A percentile compares a stretch with the other conserved stretches of the same genome.
These are phyloP conservation scores for Apiospora aurea DNA, from an alignment of 2,329 filamentous ascomycete genomes.

Conservation along the genomic window DNA sequence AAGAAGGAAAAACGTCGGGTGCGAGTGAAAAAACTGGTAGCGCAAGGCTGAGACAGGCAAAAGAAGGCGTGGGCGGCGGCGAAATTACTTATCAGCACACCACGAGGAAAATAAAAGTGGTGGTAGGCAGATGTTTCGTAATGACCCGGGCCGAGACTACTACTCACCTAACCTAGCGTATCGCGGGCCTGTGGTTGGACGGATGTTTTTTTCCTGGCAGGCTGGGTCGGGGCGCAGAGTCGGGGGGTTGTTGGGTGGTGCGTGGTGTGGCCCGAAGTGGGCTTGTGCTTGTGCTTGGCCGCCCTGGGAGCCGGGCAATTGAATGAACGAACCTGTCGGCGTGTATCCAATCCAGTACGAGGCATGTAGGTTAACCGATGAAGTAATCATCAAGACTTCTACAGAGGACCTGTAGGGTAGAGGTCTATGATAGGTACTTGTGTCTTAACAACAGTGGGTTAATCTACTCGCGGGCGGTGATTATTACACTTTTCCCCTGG, in stretches of 20 bases:
- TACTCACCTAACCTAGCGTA: slow-evolving; percentile 22
- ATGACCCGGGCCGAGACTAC: slow-evolving; percentile 9
- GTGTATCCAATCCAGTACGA: neutral
- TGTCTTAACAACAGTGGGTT: neutral
- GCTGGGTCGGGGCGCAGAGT: neutral
- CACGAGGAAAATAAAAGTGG: slow-evolving; percentile 17
- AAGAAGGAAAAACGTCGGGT: slow-evolving; percentile 21
- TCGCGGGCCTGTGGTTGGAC: slow-evolving; percentile 13
- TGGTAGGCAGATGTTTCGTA: slow-evolving; percentile 14
- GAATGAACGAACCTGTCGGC: neutral
- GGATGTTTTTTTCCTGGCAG: neutral
- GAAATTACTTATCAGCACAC: slow-evolving; percentile 5
- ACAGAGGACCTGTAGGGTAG: no score
- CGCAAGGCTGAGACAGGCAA: slow-evolving; percentile 20
- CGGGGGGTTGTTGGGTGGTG: slow-evolving; percentile 2
- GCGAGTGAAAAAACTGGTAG: slow-evolving; percentile 18
- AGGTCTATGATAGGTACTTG: no score
- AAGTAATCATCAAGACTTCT: no score
- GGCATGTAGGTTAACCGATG: neutral
- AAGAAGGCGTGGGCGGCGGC: neutral
- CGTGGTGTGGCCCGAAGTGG: slow-evolving; percentile 14
- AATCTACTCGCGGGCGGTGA: neutral
- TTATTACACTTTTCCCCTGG: neutral
- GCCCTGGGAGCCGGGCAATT: slow-evolving; percentile 13
- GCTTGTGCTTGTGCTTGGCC: neutral